A percentile compares a stretch with the other conserved stretches of the same genome.
Evolutionary conservation across 495 filamentous ascomycete species (phyloP).

Genomic region (Neurospora sp.): DNA sequence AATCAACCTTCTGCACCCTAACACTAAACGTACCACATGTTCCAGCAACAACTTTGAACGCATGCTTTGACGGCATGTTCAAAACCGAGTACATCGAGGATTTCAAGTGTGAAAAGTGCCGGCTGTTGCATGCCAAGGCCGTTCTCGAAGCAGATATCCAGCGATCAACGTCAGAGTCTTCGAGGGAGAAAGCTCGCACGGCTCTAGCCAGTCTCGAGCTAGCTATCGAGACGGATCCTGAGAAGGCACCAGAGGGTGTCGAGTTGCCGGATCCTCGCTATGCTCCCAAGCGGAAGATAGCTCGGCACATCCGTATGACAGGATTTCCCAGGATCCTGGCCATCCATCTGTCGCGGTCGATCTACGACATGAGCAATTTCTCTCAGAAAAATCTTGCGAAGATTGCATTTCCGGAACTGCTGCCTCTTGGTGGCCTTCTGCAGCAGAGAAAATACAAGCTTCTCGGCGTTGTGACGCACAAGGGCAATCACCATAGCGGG

Average conservation of each 20-base stretch:
- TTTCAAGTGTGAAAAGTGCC: conserved; percentile 88
- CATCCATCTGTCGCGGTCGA: conserved; percentile 85
- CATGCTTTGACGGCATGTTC: conserved; percentile 85
- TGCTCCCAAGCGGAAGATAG: conserved; percentile 74
- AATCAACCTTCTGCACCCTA: conserved; percentile 80
- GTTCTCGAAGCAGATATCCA: conserved; percentile 23
- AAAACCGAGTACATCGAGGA: conserved; percentile 95
- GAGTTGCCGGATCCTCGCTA: conserved; percentile 59
- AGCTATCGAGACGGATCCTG: conserved; percentile 67
- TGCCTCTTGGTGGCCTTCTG: conserved; percentile 71
- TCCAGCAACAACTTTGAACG: conserved; percentile 36
- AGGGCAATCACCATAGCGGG: conserved; percentile 89
- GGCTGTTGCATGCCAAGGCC: conserved; percentile 60
- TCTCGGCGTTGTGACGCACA: conserved; percentile 82
- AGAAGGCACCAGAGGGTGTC: conserved; percentile 58
- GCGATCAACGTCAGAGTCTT: conserved; percentile 36
- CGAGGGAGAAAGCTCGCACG: conserved; percentile 31
- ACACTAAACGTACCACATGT: conserved; percentile 83
- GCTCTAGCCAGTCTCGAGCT: conserved; percentile 43
- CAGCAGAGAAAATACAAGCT: conserved; percentile 73
- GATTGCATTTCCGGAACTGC: conserved; percentile 76
- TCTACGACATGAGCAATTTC: conserved; percentile 61
- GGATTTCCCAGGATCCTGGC: conserved; percentile 79
- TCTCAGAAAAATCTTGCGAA: conserved; percentile 92
- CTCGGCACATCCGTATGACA: conserved; percentile 75